phyloP scores from a whole-genome alignment of 805 yeast species.

The Sporopachydermia lactativora region DNA sequence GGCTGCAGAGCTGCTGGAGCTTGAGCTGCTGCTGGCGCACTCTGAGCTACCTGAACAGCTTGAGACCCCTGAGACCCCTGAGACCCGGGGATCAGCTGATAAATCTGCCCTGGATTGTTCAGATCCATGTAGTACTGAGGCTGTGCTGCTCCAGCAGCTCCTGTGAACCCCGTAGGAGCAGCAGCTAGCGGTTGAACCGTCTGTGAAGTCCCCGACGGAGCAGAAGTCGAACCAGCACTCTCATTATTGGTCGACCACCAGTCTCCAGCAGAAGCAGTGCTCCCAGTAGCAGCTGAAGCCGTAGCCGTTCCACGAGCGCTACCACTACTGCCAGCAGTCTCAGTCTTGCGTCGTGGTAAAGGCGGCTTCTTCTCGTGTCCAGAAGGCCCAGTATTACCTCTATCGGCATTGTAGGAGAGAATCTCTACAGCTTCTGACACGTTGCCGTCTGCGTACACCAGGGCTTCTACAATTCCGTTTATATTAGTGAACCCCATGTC shows the following conservation, averaged over 20 bases:
- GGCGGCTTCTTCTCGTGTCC: slow-evolving; percentile 1
- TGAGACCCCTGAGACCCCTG: not conserved
- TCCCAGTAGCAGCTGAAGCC: not conserved
- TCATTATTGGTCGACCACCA: not conserved
- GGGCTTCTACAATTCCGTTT: slow-evolving; percentile 49
- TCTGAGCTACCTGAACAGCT: not conserved
- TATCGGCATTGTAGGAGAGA: slow-evolving; percentile 16
- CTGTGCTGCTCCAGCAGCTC: not conserved
- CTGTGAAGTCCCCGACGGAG: not conserved
- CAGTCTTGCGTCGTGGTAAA: not conserved
- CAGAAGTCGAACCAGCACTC: not conserved
- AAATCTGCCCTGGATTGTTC: not conserved
- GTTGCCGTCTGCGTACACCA: slow-evolving; percentile 44
- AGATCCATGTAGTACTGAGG: slow-evolving; percentile 1
- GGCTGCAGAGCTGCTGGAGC: not conserved
- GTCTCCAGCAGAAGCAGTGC: not conserved
- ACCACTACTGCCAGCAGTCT: not conserved
- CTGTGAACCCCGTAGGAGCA: not conserved
- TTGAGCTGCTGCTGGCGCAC: not conserved
- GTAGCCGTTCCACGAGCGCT: not conserved
- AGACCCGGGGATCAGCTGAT: not conserved
- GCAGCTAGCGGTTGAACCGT: not conserved
- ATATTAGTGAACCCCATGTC: slow-evolving; percentile 43
- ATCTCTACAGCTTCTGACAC: slow-evolving; percentile 44
- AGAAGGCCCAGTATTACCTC: slow-evolving; percentile 5